phyloP scores from a whole-genome alignment of 2,329 filamentous ascomycete genomes.

The Incumbomyces delicatus region DNA sequence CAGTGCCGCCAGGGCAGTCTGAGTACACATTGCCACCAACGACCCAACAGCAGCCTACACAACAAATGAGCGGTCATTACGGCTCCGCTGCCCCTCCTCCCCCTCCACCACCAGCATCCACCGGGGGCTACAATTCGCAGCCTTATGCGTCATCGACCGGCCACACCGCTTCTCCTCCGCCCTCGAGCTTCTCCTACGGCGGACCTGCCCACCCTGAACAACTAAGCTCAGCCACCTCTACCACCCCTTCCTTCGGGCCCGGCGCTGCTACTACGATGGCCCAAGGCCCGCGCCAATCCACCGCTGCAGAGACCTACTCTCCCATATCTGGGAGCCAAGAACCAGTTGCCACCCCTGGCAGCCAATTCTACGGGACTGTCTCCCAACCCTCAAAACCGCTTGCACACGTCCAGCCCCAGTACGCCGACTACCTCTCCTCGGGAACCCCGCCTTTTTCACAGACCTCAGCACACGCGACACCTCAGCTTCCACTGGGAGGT shows the following conservation, averaged over 20 bases:
- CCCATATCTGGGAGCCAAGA: conserved; percentile 15
- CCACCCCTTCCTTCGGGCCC: conserved; percentile 12
- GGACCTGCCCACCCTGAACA: not conserved
- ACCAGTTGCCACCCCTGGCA: conserved; percentile 20
- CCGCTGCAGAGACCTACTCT: conserved; percentile 14
- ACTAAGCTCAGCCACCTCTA: conserved; percentile 13
- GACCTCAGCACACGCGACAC: conserved; percentile 9
- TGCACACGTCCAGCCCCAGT: conserved; percentile 25
- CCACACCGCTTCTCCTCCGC: conserved; percentile 24
- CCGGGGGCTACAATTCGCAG: too few relatives aligned
- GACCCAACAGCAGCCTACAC: conserved; percentile 1
- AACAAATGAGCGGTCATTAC: too few relatives aligned
- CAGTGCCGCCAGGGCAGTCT: conserved; percentile 6
- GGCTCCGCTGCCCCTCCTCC: too few relatives aligned
- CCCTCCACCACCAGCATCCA: too few relatives aligned
- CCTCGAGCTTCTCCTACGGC: conserved; percentile 1
- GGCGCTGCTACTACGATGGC: conserved; percentile 5
- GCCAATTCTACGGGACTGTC: conserved; percentile 21
- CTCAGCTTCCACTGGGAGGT: conserved; percentile 24
- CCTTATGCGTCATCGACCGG: not conserved
- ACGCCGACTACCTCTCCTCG: conserved; percentile 24
- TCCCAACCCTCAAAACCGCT: conserved; percentile 21
- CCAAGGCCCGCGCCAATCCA: conserved; percentile 12
- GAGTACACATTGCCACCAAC: conserved; percentile 6
- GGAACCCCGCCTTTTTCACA: conserved; percentile 17